Percentiles rank a stretch among this genome's conserved stretches.
These are phyloP conservation scores for Solanum sparsipilum DNA, from an alignment of 257 asterid species.

Conservation along the genomic window DNA sequence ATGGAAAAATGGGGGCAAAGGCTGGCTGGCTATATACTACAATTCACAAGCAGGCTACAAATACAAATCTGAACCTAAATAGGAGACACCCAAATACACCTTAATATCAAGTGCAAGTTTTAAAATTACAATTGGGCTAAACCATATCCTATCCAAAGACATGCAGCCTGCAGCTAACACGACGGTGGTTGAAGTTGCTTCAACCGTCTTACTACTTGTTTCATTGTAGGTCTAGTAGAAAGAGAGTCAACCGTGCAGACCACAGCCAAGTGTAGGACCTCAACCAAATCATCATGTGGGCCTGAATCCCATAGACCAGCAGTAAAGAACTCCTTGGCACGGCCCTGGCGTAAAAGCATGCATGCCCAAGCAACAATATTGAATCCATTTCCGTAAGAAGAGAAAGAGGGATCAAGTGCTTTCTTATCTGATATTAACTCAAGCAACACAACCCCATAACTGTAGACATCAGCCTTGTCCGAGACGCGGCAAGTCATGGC, in stretches of 20 bases:
- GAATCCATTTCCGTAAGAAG: conserved; percentile 82
- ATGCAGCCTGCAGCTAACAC: conserved; percentile 30
- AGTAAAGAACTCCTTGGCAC: conserved; percentile 75
- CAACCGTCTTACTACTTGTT: conserved; percentile 76
- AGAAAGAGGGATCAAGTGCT: conserved; percentile 81
- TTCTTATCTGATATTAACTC: conserved; percentile 88
- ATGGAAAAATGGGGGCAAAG: conserved; percentile 28
- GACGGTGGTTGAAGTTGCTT: conserved; percentile 85
- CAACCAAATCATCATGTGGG: conserved; percentile 84
- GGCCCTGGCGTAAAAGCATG: conserved; percentile 74
- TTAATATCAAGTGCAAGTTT: neutral
- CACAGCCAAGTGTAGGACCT: conserved; percentile 68
- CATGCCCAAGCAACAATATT: conserved; percentile 89
- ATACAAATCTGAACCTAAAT: conserved; percentile 10
- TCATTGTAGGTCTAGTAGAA: conserved; percentile 79
- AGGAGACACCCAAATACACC: conserved; percentile 1
- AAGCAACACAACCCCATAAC: conserved; percentile 83
- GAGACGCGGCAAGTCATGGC: conserved; percentile 95
- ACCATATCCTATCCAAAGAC: neutral
- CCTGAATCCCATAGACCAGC: conserved; percentile 83
- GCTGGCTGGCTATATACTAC: conserved; percentile 34
- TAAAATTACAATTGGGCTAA: conserved; percentile 9
- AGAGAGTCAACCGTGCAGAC: conserved; percentile 75
- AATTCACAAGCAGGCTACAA: conserved; percentile 44
- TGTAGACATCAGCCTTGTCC: conserved; percentile 88